Evolutionary conservation across 345 rosid species (phyloP), one percentile per base, ranked within the genome.

Genomic region (Syzygium jambos): DNA sequence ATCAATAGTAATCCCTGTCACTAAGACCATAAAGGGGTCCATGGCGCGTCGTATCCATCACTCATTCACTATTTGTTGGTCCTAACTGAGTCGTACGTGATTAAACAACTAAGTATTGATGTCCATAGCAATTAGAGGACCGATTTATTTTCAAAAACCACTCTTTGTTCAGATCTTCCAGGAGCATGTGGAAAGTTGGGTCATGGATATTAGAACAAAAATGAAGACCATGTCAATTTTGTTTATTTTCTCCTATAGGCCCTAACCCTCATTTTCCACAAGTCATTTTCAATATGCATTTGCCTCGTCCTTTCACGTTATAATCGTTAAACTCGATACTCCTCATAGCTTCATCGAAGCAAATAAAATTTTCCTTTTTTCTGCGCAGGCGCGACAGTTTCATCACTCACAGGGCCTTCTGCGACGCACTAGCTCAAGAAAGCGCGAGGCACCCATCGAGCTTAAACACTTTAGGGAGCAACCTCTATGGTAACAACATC

Each of bases 401-500:
- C 89, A 95, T 96, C 87, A 95, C 98, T 8, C 98, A 96, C 88
- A 92, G 98, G 86, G 98, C 98, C 52, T 96, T 96, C 86, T 96
- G 98, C 38, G 98, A 96, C 80, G 98, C 98, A 51, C 85, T 96
- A 89, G 95, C 97, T 88, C 98, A 94, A 86, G 98, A 96, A 87
- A 93, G 92, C 84, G 95, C 92, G 13, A 93, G 96, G 85, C 94
- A 93, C 85, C 96, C 96, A 51, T 89, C 93, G 9, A 86, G 88
- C 87, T 91, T 88, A 90, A 91, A 87, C 88, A 82, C 93, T 54
- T 87, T 93, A 88, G 90, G 93, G 86, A 86, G 85, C 77, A 52
- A 89, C 65, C 87, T 92, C 23, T 92, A 88, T 84, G 93, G 91
- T 43, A 91, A 84, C 85, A 86, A 65, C 89, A 89, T 91, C 89